A percentile compares a stretch with the other conserved stretches of the same genome.
These are phyloP conservation scores for Metarhizium guizhouense DNA, from an alignment of 2,329 filamentous ascomycete genomes.

Conservation along the genomic window DNA sequence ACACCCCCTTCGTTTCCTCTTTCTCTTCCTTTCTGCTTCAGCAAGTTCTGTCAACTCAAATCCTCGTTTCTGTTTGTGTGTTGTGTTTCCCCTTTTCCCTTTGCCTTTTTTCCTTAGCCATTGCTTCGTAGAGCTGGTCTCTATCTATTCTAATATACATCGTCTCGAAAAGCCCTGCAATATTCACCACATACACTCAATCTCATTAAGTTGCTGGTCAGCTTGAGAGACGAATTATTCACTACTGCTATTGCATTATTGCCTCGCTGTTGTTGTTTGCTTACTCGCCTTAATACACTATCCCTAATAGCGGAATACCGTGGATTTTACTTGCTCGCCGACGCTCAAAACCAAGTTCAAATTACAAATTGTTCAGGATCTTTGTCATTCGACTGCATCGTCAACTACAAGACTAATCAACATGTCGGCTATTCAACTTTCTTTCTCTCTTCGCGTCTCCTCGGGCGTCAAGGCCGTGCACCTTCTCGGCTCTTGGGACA, in stretches of 20 bases:
- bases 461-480: constrained; percentile 96
- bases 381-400: constrained; percentile 17
- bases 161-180: constrained; percentile 11
- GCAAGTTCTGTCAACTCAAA: constrained; percentile 53
- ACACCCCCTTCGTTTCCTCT: constrained; percentile 25
- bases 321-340: constrained; percentile 49
- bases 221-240: constrained; percentile 24
- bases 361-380: constrained; percentile 16
- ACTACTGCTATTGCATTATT: constrained; percentile 7
- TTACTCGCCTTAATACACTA: constrained; percentile 23
- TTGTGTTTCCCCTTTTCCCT: constrained; percentile 24
- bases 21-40: constrained; percentile 40
- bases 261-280: constrained; percentile 14
- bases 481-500: constrained; percentile 96
- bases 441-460: constrained; percentile 92
- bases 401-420: constrained; percentile 22
- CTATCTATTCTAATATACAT: constrained; percentile 31
- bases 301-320: constrained; percentile 38
- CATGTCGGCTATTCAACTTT: constrained; percentile 90
- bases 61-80: constrained; percentile 40
- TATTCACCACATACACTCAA: neutral
- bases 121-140: constrained; percentile 44
- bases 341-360: constrained; percentile 18
- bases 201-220: constrained; percentile 29
- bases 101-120: constrained; percentile 28